Evolutionary conservation across 176 grass and related monocot genomes (phyloP), one percentile per base, ranked within the genome.

Genomic region (Poa annua): DNA sequence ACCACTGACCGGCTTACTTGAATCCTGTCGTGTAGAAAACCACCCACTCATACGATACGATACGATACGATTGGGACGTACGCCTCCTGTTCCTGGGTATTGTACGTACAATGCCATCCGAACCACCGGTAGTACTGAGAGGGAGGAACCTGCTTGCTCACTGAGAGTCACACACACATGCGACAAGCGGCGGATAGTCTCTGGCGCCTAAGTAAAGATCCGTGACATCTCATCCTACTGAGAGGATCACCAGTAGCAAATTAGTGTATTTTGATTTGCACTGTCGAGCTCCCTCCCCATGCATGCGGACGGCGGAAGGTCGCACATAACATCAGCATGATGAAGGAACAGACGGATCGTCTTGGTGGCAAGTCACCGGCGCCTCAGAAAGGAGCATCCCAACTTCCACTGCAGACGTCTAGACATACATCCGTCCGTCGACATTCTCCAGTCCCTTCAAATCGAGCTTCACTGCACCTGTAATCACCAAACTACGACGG

Each of bases 61-160:
- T 29, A 29, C 29, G 29, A n/a, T 76, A 41, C 42, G 73, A 77
- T 71, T 64, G 55, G 21, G 85, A 85, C 89, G 70, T 65, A 85
- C 89, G 70, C 50, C 57, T 13, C 38, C 13, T 78, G 75, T 22
- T 79, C 59, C 66, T 36, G 22, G 29, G 29, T 29, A 29, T 29
- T 29, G 29, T 29, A 1, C 1, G 29, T 29, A 1, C 1, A 42
- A 71, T 78, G 73, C 86, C 80, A 78, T 53, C 73, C 73, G 51
- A 83, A 87, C 64, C 54, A 83, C 80, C 74, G 15, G 33, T 29
- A 29, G 29, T 34, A 41, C 35, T 36, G 35, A 36, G 29, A 2
- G 2, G 29, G 29, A 29, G 2, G 29, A 29, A 29, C 29, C 29
- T 29, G 1, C 29, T 29, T 29, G 29, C 29, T 29, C 29, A 29